phyloP scores from a whole-genome alignment of 2,329 filamentous ascomycete species.

The Didymella pinodella region DNA sequence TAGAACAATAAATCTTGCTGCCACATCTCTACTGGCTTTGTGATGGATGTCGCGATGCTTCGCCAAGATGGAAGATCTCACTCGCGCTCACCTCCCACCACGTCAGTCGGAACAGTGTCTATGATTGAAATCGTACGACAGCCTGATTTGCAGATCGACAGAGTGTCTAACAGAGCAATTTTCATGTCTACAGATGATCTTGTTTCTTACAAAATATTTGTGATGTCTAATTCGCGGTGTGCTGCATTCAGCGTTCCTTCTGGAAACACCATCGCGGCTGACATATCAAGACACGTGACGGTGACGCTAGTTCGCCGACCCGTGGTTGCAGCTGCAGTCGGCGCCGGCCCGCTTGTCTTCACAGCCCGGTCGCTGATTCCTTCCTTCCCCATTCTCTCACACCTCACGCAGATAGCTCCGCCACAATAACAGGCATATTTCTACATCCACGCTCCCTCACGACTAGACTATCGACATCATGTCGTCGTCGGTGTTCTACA shows the following conservation, averaged over 20 bases:
- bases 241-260: background rate
- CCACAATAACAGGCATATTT: slow-evolving; percentile 3
- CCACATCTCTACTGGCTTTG: no score
- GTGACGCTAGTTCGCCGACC: background rate
- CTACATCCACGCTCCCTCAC: slow-evolving; percentile 17
- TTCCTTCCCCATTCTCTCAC: slow-evolving; percentile 22
- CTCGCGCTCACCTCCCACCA: no score
- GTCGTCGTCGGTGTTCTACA: slow-evolving; percentile 99
- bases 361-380: slow-evolving; percentile 17
- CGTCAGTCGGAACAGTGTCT: no score
- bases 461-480: slow-evolving; percentile 57
- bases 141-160: no score
- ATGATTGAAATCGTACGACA: no score
- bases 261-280: background rate
- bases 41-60: no score
- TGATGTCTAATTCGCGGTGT: no score
- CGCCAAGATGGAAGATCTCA: no score
- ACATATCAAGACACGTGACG: slow-evolving; percentile 6
- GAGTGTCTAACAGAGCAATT: no score
- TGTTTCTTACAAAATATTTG: no score
- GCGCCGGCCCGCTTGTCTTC: slow-evolving; percentile 14
- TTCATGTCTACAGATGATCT: no score
- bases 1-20: no score
- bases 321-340: slow-evolving; percentile 1
- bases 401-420: slow-evolving; percentile 9